Evolutionary conservation across 2,329 filamentous ascomycete genomes (phyloP).

Genomic region (Pseudogymnoascus verrucosus): DNA sequence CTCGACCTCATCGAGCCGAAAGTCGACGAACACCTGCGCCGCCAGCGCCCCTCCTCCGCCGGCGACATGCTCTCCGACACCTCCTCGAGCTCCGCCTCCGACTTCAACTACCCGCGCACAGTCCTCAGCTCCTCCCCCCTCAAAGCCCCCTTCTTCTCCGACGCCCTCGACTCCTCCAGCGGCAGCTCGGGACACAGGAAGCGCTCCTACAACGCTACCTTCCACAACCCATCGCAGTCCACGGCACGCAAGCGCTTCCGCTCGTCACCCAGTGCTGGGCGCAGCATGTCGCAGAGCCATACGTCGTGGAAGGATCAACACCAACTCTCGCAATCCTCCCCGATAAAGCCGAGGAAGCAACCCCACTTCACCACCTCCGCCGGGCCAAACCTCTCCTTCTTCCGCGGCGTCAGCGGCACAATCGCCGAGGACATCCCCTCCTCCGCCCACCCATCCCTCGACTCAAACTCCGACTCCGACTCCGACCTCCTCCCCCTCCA

Average conservation of each 20-base stretch:
- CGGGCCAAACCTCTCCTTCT: slow-evolving; percentile 70
- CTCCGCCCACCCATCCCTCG: slow-evolving; percentile 25
- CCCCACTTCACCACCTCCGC: slow-evolving; percentile 65
- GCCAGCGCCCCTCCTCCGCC: slow-evolving; percentile 55
- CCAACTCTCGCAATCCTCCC: slow-evolving; percentile 76
- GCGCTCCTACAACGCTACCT: slow-evolving; percentile 52
- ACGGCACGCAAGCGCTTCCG: slow-evolving; percentile 60
- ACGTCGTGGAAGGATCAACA: slow-evolving; percentile 69
- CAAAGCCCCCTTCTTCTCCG: slow-evolving; percentile 76
- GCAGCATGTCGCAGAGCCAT: slow-evolving; percentile 46
- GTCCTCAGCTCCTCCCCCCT: slow-evolving; percentile 76
- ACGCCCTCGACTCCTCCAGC: slow-evolving; percentile 61
- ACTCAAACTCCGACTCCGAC: slow-evolving; percentile 59
- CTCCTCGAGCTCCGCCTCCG: slow-evolving; percentile 69
- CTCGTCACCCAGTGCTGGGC: slow-evolving; percentile 51
- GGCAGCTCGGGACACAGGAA: slow-evolving; percentile 60
- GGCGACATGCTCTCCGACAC: slow-evolving; percentile 79
- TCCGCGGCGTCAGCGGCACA: slow-evolving; percentile 46
- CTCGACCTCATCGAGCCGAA: slow-evolving; percentile 80
- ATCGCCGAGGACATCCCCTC: slow-evolving; percentile 56
- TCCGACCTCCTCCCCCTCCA: slow-evolving; percentile 71
- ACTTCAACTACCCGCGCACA: slow-evolving; percentile 58
- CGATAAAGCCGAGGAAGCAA: slow-evolving; percentile 68
- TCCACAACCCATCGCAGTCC: slow-evolving; percentile 48
- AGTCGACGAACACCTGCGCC: slow-evolving; percentile 69